Evolutionary conservation across 2,329 filamentous ascomycete genomes (phyloP).

Genomic region (Microdochium paspali): DNA sequence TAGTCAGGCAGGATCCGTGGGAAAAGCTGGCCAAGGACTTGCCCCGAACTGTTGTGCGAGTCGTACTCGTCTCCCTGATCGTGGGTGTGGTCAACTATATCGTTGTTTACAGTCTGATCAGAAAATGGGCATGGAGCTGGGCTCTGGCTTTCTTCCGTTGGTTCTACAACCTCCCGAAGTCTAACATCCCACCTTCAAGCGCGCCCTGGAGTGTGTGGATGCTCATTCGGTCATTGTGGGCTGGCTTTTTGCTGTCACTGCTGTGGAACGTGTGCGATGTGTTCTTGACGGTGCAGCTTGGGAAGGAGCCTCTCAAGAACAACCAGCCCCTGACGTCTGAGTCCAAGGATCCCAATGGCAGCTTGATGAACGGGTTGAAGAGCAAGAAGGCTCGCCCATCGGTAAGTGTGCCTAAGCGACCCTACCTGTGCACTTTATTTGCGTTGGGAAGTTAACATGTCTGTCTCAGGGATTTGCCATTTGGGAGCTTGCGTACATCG

Average conservation of each 20-base stretch:
- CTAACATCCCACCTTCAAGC: constrained; percentile 50
- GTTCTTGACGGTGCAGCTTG: constrained; percentile 72
- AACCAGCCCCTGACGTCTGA: constrained; percentile 75
- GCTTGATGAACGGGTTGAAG: constrained; percentile 72
- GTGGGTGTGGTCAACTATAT: constrained; percentile 34
- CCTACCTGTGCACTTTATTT: constrained; percentile 6
- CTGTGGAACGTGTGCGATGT: constrained; percentile 72
- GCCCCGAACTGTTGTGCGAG: constrained; percentile 15
- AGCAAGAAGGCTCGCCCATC: constrained; percentile 71
- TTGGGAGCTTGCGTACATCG: constrained; percentile 82
- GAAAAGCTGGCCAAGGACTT: constrained; percentile 32
- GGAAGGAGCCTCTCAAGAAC: constrained; percentile 74
- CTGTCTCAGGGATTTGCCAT: constrained; percentile 66
- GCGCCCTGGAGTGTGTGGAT: constrained; percentile 50
- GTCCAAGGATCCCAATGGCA: constrained; percentile 86
- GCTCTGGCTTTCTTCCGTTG: constrained; percentile 61
- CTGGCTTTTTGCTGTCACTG: constrained; percentile 57
- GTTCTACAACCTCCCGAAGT: constrained; percentile 67
- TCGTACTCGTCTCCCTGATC: constrained; percentile 20
- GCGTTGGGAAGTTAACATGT: background rate
- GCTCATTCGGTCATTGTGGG: constrained; percentile 44
- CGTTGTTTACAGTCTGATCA: constrained; percentile 54
- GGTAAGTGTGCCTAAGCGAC: constrained; percentile 30
- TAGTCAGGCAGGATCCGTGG: constrained; percentile 7
- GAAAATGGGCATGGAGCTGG: constrained; percentile 57